Base-by-base conservation (phyloP, 805 yeast genomes). In the Ogataea chonburiensis region DNA sequence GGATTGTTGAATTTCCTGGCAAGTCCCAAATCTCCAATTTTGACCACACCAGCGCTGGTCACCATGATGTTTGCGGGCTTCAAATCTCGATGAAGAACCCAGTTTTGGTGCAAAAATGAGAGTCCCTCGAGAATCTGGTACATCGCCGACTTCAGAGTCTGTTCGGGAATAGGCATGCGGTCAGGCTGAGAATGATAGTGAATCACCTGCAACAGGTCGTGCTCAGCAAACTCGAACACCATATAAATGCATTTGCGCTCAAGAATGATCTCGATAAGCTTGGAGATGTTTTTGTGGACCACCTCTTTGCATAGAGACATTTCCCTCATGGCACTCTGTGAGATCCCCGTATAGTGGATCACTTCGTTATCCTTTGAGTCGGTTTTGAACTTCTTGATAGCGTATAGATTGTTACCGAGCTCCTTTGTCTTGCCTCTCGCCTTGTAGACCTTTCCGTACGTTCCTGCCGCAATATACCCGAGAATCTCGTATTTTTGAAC, bases 31-130 rank as follows among this genome's bases (percentile, higher is more conserved):
- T 91, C 98, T 15, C 98, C 98, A 43, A 91, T 89, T 60, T 93
- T 93, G 13, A 91, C 93, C n/a, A 79, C 77, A 0, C 98, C 98
- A 40, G 75, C 77, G 7, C 80, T 72, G 0, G 96, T 79, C 0
- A 91, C 95, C 98, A 91, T 93, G 47, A 93, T 91, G 62, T 91
- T 91, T 2, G 98, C 98, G 1, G 99, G 99, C 54, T 93, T 93
- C 46, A 93, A 70, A 62, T 93, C 99, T 44, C 99, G 71, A 61
- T 93, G 99, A 33, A 93, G 67, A 3, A 93, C 80, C 98, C 98
- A 93, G 61, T 93, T 91, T 59, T 88, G 91, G 61, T 93, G 99
- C 27, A 93, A 63, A 55, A 81, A 93, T 0, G 88, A 78, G 2
- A 93, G 89, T 4, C 98, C 99, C 52, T 86, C 86, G 17, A 93